Base-by-base conservation (phyloP, 176 grass and related monocot species). In the Sorghum bicolor region DNA sequence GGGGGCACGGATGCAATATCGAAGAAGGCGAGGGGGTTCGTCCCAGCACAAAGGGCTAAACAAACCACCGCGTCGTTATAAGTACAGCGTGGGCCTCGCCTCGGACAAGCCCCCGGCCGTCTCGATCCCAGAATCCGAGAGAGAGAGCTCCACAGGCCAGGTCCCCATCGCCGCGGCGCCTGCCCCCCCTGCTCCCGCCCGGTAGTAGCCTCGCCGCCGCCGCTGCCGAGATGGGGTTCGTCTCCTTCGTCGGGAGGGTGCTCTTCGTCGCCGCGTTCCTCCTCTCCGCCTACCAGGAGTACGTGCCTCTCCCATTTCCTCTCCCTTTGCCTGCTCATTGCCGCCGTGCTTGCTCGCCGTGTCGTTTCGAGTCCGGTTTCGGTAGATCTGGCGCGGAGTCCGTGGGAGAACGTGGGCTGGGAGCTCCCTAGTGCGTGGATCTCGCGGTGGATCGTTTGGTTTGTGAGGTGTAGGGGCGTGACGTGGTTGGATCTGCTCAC, bases 281-380 rank as follows among this genome's bases (percentile, higher is more conserved):
- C 78, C 91, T 97, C 45, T 97, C 89, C 70, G 94, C 94, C 30
- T 97, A 97, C 89, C 94, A 91, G 89, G 94, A 97, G 94, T 97
- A 89, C 74, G 94, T 34, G 4, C 64, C 24, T 63, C 78, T 24
- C 52, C 41, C 58, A 16, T 25, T 44, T 39, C 75, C 13, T 60
- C 64, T 30, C 2, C 12, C n/a, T n/a, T 17, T 34, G 1, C 12
- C 5, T 19, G 10, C 50, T 60, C 70, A 76, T 76, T 33, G 50
- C 16, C 37, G 36, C 78, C 3, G n/a, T 31, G 16, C 66, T 71
- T 73, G 22, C 25, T 63, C 10, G 24, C 67, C 17, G 34, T 60
- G 24, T 74, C 55, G 25, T 64, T 90, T 30, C 8, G 43, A 29
- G 34, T 12, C 45, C 32, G 1, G 67, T 67, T 48, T 74, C 45